A percentile compares a stretch with the other conserved stretches of the same genome.
Evolutionary conservation across 164 flowering plant genomes (phyloP).

Genomic region (Pachysandra terminalis): DNA sequence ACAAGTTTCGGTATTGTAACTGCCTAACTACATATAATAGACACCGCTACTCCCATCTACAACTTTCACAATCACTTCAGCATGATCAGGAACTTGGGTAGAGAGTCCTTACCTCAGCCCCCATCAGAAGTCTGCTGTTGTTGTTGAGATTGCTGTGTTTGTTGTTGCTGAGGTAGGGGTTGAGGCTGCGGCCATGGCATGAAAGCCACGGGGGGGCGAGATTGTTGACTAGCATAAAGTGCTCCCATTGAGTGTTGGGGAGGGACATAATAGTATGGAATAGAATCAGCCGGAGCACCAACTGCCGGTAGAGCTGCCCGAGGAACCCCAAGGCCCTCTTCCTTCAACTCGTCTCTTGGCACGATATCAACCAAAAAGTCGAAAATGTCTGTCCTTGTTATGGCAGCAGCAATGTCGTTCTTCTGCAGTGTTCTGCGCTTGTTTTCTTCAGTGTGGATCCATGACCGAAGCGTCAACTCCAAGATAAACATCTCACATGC

Average conservation of each 20-base stretch:
- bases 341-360: constrained; percentile 23
- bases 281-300: constrained; percentile 13
- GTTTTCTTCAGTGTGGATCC: constrained; percentile 27
- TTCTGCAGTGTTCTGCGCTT: constrained; percentile 24
- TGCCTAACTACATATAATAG: too few relatives aligned
- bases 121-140: constrained; percentile 10
- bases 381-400: constrained; percentile 22
- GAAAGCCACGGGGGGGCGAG: constrained; percentile 9
- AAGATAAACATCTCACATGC: constrained; percentile 24
- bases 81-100: neutral
- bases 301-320: constrained; percentile 16
- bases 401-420: constrained; percentile 25
- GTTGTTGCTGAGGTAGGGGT: constrained; percentile 10
- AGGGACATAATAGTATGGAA: constrained; percentile 16
- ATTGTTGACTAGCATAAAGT: constrained; percentile 11
- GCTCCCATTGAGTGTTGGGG: constrained; percentile 8
- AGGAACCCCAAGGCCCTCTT: constrained; percentile 20
- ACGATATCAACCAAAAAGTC: constrained; percentile 25
- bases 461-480: constrained; percentile 21
- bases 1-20: too few relatives aligned
- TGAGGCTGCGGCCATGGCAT: constrained; percentile 22
- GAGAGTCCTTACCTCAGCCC: neutral
- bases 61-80: neutral
- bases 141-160: constrained; percentile 6
- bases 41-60: neutral